phyloP scores from a whole-genome alignment of 768 basidiomycete genomes.

The Aureoboletus auriporus region DNA sequence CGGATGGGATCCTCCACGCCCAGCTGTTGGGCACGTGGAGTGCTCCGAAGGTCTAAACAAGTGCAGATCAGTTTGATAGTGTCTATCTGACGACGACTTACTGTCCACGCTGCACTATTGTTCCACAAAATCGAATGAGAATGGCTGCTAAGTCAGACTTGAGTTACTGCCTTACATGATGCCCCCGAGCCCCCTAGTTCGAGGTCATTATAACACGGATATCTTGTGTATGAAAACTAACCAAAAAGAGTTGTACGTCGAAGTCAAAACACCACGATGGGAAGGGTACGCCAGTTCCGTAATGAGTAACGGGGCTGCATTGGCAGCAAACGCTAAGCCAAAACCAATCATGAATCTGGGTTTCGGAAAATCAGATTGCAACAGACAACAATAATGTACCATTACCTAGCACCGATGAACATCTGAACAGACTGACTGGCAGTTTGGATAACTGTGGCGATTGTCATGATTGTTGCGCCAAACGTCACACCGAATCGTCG shows the following conservation, averaged over 20 bases:
- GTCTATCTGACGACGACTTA: not conserved
- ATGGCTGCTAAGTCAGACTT: too few species aligned
- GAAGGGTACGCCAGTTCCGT: constrained; percentile 50
- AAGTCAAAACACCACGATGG: constrained; percentile 41
- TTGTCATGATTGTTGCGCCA: constrained; percentile 35
- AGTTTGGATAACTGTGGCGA: constrained; percentile 37
- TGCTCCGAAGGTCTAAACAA: constrained; percentile 12
- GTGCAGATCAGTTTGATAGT: not conserved
- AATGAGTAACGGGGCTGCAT: constrained; percentile 46
- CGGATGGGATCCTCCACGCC: constrained; percentile 18
- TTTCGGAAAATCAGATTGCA: not conserved
- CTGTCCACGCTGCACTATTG: constrained; percentile 61
- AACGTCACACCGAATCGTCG: constrained; percentile 34
- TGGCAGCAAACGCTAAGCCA: constrained; percentile 38
- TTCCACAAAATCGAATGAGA: too few species aligned
- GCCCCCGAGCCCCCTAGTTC: constrained; percentile 29
- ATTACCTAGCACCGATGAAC: constrained; percentile 43
- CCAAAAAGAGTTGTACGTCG: constrained; percentile 43
- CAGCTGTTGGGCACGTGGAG: constrained; percentile 10
- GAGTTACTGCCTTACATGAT: constrained; percentile 24
- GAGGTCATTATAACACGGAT: not conserved
- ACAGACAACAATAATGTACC: not conserved
- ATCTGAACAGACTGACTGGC: constrained; percentile 36
- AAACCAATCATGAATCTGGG: constrained; percentile 38
- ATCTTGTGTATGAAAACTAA: constrained; percentile 16